These are phyloP conservation scores for Cercospora sojina DNA, from an alignment of 2,329 filamentous ascomycete genomes.

Conservation along the genomic window DNA sequence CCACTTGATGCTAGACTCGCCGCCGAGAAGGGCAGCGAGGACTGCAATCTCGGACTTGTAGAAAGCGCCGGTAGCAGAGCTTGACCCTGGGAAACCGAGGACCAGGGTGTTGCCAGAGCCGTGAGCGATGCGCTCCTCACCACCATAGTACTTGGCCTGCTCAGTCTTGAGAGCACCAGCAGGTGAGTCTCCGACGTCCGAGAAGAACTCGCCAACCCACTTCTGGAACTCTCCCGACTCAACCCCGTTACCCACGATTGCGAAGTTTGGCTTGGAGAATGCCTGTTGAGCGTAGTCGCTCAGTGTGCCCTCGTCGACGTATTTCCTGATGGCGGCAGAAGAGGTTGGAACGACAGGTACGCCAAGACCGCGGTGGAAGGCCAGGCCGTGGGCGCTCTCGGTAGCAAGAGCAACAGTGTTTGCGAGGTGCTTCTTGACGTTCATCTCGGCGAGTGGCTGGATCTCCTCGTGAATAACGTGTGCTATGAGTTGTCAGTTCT, in stretches of 20 bases:
- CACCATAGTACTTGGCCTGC: constrained; percentile 85
- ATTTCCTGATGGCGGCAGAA: constrained; percentile 71
- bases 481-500: constrained; percentile 53
- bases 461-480: constrained; percentile 91
- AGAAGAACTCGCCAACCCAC: constrained; percentile 94
- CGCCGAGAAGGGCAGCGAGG: constrained; percentile 84
- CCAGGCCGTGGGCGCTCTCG: constrained; percentile 80
- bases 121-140: constrained; percentile 85
- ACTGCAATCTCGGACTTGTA: constrained; percentile 91
- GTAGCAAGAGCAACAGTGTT: constrained; percentile 69
- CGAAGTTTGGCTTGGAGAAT: constrained; percentile 87
- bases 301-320: constrained; percentile 74
- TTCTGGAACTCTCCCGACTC: constrained; percentile 73
- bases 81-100: constrained; percentile 88
- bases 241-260: constrained; percentile 85
- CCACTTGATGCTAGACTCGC: constrained; percentile 93
- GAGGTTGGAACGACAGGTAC: constrained; percentile 71
- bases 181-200: constrained; percentile 58
- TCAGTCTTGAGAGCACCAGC: constrained; percentile 58
- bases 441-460: constrained; percentile 69
- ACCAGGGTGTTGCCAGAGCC: constrained; percentile 77
- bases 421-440: constrained; percentile 70
- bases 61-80: constrained; percentile 66
- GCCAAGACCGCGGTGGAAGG: constrained; percentile 92
- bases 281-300: constrained; percentile 73